A percentile compares a stretch with the other conserved stretches of the same genome.
These are phyloP conservation scores for Mrakiaceae sp. DNA, from an alignment of 1,284 basidiomycete genomes.

Conservation along the genomic window DNA sequence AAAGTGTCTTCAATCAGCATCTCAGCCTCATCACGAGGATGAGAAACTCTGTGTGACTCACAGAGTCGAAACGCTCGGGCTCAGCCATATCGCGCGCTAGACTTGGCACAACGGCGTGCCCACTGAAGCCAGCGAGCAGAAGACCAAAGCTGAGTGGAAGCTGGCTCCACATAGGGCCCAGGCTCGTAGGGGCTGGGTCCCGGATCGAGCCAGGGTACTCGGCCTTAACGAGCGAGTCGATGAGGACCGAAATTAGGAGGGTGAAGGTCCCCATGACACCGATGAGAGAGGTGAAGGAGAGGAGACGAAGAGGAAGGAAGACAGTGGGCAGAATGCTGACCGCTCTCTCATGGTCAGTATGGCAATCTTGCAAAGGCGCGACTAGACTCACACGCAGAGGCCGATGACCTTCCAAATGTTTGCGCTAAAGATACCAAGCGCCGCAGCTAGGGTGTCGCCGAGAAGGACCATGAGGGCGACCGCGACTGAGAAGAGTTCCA, in stretches of 20 bases:
- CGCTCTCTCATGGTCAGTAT: too few species aligned
- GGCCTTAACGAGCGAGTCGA: constrained; percentile 73
- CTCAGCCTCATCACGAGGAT: background rate
- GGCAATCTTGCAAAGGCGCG: background rate
- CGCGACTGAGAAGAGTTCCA: constrained; percentile 67
- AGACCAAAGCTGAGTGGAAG: constrained; percentile 69
- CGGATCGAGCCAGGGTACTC: constrained; percentile 71
- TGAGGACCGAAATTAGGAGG: constrained; percentile 65
- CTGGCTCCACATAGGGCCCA: constrained; percentile 46
- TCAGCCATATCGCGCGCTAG: constrained; percentile 82
- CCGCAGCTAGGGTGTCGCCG: constrained; percentile 66
- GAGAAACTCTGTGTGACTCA: constrained; percentile 42
- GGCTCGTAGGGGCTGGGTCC: constrained; percentile 58
- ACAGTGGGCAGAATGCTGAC: constrained; percentile 65
- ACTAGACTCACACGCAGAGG: constrained; percentile 49
- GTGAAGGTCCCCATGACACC: constrained; percentile 69
- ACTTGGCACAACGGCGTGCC: constrained; percentile 85
- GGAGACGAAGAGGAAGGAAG: constrained; percentile 66
- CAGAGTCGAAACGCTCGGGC: constrained; percentile 64
- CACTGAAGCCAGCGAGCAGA: constrained; percentile 94
- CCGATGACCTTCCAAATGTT: constrained; percentile 65
- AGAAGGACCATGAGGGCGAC: constrained; percentile 76
- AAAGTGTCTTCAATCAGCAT: too few species aligned
- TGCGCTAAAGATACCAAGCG: constrained; percentile 55
- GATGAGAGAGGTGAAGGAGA: constrained; percentile 74